These are phyloP conservation scores for Neopestalotiopsis rosae DNA, from an alignment of 2,329 filamentous ascomycete species.

Conservation along the genomic window DNA sequence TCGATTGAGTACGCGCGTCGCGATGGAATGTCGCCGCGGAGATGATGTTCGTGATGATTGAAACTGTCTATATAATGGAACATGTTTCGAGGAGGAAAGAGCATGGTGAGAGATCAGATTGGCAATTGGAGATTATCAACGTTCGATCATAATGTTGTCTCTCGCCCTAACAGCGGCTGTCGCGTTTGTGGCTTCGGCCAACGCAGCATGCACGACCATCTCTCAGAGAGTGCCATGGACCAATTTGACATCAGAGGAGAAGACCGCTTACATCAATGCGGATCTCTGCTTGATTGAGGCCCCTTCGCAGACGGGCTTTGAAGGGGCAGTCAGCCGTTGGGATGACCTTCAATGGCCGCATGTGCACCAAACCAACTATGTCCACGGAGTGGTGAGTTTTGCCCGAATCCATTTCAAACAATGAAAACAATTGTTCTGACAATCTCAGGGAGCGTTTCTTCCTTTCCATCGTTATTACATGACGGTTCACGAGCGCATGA, in stretches of 20 bases:
- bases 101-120: too few relatives aligned
- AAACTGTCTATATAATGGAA: background rate
- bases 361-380: background rate
- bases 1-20: constrained; percentile 1
- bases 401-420: too few relatives aligned
- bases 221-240: background rate
- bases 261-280: constrained; percentile 4
- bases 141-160: background rate
- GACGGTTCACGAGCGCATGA: constrained; percentile 10
- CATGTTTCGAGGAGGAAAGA: too few relatives aligned
- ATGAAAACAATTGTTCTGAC: too few relatives aligned
- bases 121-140: background rate
- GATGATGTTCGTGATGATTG: background rate
- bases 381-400: background rate
- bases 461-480: constrained; percentile 38
- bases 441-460: constrained; percentile 32
- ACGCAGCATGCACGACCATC: background rate
- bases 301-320: background rate
- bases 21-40: background rate
- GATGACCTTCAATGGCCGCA: constrained; percentile 11
- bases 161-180: background rate
- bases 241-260: constrained; percentile 4
- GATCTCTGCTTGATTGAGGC: constrained; percentile 7
- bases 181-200: background rate
- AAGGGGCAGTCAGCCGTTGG: background rate